Conservation (phyloP, 1,284 basidiomycete species). For the Pseudozyma tsukubaensis region DNA sequence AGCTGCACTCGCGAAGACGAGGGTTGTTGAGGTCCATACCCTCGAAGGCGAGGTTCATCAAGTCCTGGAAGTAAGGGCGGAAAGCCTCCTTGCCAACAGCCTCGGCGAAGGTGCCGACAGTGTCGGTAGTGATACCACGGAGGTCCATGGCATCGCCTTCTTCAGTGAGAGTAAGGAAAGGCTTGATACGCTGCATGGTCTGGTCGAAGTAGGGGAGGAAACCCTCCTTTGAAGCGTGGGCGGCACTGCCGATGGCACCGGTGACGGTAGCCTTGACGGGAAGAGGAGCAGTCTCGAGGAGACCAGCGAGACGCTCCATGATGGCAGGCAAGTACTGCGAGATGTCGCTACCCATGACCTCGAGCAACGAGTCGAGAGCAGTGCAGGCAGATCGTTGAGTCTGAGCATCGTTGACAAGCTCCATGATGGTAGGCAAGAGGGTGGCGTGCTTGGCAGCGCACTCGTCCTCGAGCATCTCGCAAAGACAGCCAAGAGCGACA, state of each 20-base stretch:
- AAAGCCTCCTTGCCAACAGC: slow-evolving; percentile 94
- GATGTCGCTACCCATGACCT: slow-evolving; percentile 90
- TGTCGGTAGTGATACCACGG: slow-evolving; percentile 97
- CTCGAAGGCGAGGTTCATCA: slow-evolving; percentile 95
- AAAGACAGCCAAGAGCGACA: slow-evolving; percentile 92
- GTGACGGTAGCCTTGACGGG: slow-evolving; percentile 94
- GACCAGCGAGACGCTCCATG: slow-evolving; percentile 91
- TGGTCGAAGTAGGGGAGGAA: slow-evolving; percentile 96
- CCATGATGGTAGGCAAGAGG: slow-evolving; percentile 79
- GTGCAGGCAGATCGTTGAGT: slow-evolving; percentile 95
- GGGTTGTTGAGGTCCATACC: slow-evolving; percentile 87
- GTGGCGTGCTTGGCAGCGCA: slow-evolving; percentile 84
- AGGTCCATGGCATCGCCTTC: slow-evolving; percentile 87
- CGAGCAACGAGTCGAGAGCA: slow-evolving; percentile 94
- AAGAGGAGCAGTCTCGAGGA: slow-evolving; percentile 87
- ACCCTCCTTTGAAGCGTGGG: slow-evolving; percentile 92
- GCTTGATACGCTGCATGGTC: slow-evolving; percentile 88
- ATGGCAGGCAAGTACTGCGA: slow-evolving; percentile 91
- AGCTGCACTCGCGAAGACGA: slow-evolving; percentile 92
- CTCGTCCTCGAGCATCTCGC: slow-evolving; percentile 97
- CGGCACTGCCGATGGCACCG: slow-evolving; percentile 96
- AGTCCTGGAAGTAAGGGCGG: slow-evolving; percentile 91
- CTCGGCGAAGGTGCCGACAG: slow-evolving; percentile 96
- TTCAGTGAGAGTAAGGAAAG: slow-evolving; percentile 81
- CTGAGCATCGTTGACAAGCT: slow-evolving; percentile 83